Evolutionary conservation across 495 filamentous ascomycete genomes (phyloP).

Genomic region (Chaetomium fimeti): DNA sequence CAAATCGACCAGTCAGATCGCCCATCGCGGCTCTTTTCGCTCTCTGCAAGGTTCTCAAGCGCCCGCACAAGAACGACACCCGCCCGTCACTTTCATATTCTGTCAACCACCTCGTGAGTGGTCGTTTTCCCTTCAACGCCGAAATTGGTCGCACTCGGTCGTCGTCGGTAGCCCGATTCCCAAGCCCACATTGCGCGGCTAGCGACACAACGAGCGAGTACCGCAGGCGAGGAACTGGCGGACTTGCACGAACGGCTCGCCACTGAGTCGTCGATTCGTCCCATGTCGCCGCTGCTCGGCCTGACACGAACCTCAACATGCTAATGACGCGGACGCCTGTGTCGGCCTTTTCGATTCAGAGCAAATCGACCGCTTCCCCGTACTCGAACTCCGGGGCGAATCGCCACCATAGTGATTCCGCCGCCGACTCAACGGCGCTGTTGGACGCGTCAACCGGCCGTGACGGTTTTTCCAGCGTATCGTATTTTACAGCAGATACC

Average conservation of each 20-base stretch:
- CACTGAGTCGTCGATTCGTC: slow-evolving; percentile 6
- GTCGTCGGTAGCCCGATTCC: not conserved
- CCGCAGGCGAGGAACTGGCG: not conserved
- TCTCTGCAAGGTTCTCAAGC: slow-evolving; percentile 29
- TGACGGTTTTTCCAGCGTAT: not conserved
- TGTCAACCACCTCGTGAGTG: slow-evolving; percentile 9
- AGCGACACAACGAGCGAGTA: not conserved
- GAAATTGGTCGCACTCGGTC: not conserved
- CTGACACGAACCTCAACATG: slow-evolving; percentile 43
- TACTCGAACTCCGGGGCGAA: slow-evolving; percentile 7
- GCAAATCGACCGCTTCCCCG: slow-evolving; percentile 31
- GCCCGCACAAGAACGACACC: slow-evolving; percentile 21
- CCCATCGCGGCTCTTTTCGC: slow-evolving; percentile 29
- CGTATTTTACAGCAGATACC: slow-evolving; percentile 25
- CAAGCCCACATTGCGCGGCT: not conserved
- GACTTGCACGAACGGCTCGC: slow-evolving; percentile 5
- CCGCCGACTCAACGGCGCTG: no score
- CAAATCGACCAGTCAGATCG: slow-evolving; percentile 34
- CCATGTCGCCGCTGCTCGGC: slow-evolving; percentile 19
- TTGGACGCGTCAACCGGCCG: no score
- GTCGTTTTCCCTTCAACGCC: not conserved
- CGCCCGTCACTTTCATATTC: slow-evolving; percentile 10
- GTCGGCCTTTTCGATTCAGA: slow-evolving; percentile 49
- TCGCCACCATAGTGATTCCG: no score
- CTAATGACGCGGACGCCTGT: slow-evolving; percentile 53